phyloP scores from a whole-genome alignment of 768 basidiomycete genomes.

The Agrocybe chaxingu region DNA sequence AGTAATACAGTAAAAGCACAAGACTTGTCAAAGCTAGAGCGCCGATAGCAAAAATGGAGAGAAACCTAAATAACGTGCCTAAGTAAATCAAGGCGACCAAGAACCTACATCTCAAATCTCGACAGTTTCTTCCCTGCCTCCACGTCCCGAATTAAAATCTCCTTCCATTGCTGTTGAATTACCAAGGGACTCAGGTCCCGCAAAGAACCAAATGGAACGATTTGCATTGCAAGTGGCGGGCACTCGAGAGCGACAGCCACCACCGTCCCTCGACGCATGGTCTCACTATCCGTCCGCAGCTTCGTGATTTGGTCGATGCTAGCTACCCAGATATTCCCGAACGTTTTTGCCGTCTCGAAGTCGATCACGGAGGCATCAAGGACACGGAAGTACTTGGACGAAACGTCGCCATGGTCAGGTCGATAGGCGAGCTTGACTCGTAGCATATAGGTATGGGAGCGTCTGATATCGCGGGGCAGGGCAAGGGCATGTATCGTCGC shows the following conservation, averaged over 20 bases:
- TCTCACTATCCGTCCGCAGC: constrained; percentile 23
- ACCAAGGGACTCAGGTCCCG: constrained; percentile 9
- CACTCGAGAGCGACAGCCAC: constrained; percentile 25
- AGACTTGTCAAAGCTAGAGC: too few species aligned
- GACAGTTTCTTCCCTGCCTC: too few species aligned
- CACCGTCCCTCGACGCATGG: constrained; percentile 16
- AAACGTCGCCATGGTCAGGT: constrained; percentile 18
- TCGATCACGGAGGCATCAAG: constrained; percentile 17
- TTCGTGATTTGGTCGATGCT: constrained; percentile 14
- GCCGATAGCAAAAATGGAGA: too few species aligned
- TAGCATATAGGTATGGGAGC: constrained; percentile 12
- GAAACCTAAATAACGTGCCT: too few species aligned
- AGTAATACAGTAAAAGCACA: too few species aligned
- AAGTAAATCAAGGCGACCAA: too few species aligned
- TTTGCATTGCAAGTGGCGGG: constrained; percentile 25
- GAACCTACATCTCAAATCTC: too few species aligned
- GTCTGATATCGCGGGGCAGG: constrained; percentile 21
- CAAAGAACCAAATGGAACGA: constrained; percentile 30
- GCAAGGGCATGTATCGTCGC: constrained; percentile 26
- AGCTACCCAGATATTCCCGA: constrained; percentile 22
- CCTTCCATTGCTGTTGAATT: too few species aligned
- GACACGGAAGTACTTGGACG: constrained; percentile 26
- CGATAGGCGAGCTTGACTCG: constrained; percentile 7
- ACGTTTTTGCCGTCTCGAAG: constrained; percentile 14
- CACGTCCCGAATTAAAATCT: too few species aligned